A percentile compares a stretch with the other conserved stretches of the same genome.
phyloP scores from a whole-genome alignment of 257 asterid genomes.

The Nicotiana undulata region DNA sequence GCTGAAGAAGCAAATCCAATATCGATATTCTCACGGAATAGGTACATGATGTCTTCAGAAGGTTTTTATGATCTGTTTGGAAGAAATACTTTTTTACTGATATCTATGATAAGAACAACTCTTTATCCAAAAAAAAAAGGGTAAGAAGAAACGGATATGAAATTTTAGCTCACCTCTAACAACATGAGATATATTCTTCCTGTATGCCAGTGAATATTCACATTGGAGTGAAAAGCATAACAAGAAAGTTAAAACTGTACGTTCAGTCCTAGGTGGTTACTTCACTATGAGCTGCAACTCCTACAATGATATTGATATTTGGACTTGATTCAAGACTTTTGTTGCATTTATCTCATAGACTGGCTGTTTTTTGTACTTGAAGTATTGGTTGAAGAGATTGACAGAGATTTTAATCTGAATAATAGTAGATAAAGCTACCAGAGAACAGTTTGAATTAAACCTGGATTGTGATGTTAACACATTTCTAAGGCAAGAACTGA shows the following conservation, averaged over 20 bases:
- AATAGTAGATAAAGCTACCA: background rate
- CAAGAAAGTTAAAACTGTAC: background rate
- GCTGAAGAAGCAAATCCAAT: conserved; percentile 68
- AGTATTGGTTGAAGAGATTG: background rate
- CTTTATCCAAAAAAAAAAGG: background rate
- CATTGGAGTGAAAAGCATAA: background rate
- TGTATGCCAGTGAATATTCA: background rate
- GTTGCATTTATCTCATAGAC: background rate
- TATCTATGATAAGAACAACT: background rate
- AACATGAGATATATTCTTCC: background rate
- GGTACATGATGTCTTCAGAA: conserved; percentile 26
- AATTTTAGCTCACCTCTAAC: background rate
- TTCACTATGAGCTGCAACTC: background rate
- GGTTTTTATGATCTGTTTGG: background rate
- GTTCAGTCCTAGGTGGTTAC: background rate
- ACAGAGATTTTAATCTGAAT: background rate
- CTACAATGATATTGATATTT: background rate
- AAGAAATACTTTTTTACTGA: background rate
- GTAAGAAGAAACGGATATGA: background rate
- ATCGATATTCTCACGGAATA: conserved; percentile 81
- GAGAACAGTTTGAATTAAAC: background rate
- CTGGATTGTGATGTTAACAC: background rate
- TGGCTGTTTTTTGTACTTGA: background rate
- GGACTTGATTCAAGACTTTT: background rate
- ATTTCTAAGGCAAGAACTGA: background rate